phyloP scores from a whole-genome alignment of 108 stramenopile species.

The Bacterosira constricta region DNA sequence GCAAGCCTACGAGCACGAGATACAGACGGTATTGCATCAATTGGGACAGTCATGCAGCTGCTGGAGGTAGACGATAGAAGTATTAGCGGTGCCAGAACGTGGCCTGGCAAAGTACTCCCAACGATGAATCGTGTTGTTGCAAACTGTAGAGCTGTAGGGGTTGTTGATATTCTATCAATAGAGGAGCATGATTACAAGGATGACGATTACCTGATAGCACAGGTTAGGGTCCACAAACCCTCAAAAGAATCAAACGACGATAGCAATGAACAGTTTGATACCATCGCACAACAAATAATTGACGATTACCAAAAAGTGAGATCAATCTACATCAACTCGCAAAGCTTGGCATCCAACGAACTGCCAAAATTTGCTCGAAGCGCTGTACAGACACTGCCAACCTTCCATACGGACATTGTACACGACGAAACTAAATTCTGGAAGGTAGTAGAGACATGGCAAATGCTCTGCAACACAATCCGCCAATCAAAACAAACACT shows the following conservation, averaged over 20 bases:
- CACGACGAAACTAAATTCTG: constrained; percentile 50
- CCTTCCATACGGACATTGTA: constrained; percentile 3
- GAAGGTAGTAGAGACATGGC: constrained; percentile 70
- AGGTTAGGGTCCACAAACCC: constrained; percentile 19
- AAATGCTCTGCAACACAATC: constrained; percentile 70
- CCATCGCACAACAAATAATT: constrained; percentile 26
- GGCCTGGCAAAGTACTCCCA: constrained; percentile 8
- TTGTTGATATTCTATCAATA: constrained; percentile 58
- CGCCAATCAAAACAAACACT: constrained; percentile 46
- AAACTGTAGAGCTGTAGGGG: constrained; percentile 52
- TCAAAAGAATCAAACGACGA: background rate
- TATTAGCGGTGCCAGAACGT: constrained; percentile 9
- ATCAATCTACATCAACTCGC: constrained; percentile 52
- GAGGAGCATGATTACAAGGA: constrained; percentile 15
- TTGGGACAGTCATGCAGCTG: constrained; percentile 66
- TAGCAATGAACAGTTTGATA: background rate
- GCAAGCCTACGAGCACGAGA: constrained; percentile 61
- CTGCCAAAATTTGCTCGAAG: constrained; percentile 50
- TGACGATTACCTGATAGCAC: constrained; percentile 58
- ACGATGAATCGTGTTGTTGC: constrained; percentile 35
- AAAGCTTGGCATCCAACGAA: constrained; percentile 51
- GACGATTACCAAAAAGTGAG: constrained; percentile 52
- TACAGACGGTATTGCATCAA: constrained; percentile 64
- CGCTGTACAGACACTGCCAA: constrained; percentile 28
- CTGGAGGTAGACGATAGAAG: constrained; percentile 40